Conservation (phyloP, 2,329 filamentous ascomycete genomes). For the Thermoascus crustaceus region DNA sequence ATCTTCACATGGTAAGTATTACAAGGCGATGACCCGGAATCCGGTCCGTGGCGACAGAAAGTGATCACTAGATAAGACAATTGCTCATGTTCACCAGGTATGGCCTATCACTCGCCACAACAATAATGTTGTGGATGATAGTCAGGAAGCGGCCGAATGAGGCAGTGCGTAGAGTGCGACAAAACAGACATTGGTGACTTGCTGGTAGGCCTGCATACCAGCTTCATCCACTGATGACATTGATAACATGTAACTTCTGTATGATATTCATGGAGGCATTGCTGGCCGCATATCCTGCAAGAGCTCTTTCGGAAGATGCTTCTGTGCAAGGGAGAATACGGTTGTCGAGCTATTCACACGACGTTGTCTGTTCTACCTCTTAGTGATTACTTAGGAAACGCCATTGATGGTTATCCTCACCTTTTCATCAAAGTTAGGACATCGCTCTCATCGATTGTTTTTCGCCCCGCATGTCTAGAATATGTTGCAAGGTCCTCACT, state of each 20-base stretch:
- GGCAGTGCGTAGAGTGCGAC: constrained; percentile 62
- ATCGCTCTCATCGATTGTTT: constrained; percentile 78
- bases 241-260: too few species aligned
- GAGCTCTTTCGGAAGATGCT: constrained; percentile 71
- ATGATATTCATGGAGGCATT: constrained; percentile 26
- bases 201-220: constrained; percentile 8
- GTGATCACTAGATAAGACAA: constrained; percentile 3
- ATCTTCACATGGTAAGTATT: constrained; percentile 88
- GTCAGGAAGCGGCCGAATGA: constrained; percentile 75
- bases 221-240: too few species aligned
- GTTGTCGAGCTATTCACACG: constrained; percentile 64
- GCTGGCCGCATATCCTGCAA: constrained; percentile 61
- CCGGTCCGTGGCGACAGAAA: not conserved
- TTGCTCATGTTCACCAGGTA: constrained; percentile 55
- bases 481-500: constrained; percentile 73
- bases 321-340: constrained; percentile 76
- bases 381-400: constrained; percentile 14
- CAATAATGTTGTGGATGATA: constrained; percentile 95
- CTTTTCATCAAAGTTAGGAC: constrained; percentile 74
- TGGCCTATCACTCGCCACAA: constrained; percentile 71
- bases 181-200: constrained; percentile 65
- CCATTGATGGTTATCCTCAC: constrained; percentile 43
- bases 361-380: constrained; percentile 57
- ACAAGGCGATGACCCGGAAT: not conserved
- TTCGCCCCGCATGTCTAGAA: constrained; percentile 71